Percentiles rank a stretch among this genome's conserved stretches.
Conservation (phyloP, 768 basidiomycete species). For the Rhodosporidiobolus odoratus region DNA sequence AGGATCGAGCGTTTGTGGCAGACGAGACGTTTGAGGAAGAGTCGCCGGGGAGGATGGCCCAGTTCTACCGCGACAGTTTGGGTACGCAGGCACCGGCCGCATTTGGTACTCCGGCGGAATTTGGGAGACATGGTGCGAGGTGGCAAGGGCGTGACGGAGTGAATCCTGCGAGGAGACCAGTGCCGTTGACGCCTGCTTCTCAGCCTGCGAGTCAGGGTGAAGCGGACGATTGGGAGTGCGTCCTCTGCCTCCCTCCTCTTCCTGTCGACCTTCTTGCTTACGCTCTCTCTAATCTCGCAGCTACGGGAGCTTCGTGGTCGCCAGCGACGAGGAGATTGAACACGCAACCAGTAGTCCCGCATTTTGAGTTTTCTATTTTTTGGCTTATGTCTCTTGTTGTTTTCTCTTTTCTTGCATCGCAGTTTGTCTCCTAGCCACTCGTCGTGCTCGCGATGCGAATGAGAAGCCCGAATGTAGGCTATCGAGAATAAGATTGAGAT, state of each 20-base stretch:
- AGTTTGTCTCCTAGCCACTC: neutral
- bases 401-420: neutral
- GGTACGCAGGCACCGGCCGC: constrained; percentile 15
- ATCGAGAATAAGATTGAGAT: no score
- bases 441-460: no score
- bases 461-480: no score
- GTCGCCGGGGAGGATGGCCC: constrained; percentile 1
- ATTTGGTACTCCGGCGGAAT: constrained; percentile 2
- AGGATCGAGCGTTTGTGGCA: constrained; percentile 33
- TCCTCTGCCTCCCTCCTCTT: neutral
- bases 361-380: neutral
- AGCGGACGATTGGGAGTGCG: constrained; percentile 25
- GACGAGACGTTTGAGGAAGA: constrained; percentile 10
- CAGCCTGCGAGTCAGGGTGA: neutral
- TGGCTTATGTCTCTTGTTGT: neutral
- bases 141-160: neutral
- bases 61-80: constrained; percentile 24
- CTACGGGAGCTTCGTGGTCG: constrained; percentile 32
- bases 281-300: neutral
- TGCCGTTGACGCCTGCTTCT: constrained; percentile 6
- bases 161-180: neutral
- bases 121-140: neutral
- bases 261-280: neutral
- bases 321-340: constrained; percentile 32
- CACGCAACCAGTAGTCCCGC: constrained; percentile 13